A percentile compares a stretch with the other conserved stretches of the same genome.
These are phyloP conservation scores for Exsudoporus frostii DNA, from an alignment of 768 basidiomycete species.

Conservation along the genomic window DNA sequence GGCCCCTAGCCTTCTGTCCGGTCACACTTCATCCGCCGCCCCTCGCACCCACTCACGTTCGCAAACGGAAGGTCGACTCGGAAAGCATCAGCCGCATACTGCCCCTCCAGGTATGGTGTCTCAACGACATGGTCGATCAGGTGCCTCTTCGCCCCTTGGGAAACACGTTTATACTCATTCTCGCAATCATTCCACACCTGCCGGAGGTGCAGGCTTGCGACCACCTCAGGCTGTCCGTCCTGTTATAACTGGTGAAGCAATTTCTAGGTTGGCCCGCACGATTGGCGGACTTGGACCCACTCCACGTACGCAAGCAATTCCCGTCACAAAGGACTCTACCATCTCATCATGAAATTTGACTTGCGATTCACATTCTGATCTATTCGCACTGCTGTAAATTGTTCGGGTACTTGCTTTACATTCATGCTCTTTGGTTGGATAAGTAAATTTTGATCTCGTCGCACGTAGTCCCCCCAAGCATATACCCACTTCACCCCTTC, in stretches of 20 bases:
- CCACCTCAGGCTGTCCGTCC: slow-evolving; percentile 50
- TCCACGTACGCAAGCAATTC: slow-evolving; percentile 24
- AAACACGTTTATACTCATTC: slow-evolving; percentile 35
- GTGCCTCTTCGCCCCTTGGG: slow-evolving; percentile 44
- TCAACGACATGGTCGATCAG: slow-evolving; percentile 40
- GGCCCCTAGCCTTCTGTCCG: slow-evolving; percentile 33
- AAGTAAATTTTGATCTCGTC: slow-evolving; percentile 13
- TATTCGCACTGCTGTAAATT: slow-evolving; percentile 10
- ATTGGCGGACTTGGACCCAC: slow-evolving; percentile 42
- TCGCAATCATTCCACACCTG: slow-evolving; percentile 65
- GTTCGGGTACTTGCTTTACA: slow-evolving; percentile 11
- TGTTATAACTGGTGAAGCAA: slow-evolving; percentile 70
- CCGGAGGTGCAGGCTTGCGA: slow-evolving; percentile 38
- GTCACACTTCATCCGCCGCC: slow-evolving; percentile 25
- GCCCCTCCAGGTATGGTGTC: slow-evolving; percentile 20
- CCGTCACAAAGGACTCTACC: slow-evolving; percentile 28
- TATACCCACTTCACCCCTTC: slow-evolving; percentile 23
- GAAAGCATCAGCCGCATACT: slow-evolving; percentile 29
- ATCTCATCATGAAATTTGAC: slow-evolving; percentile 19
- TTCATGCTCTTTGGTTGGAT: slow-evolving; percentile 18
- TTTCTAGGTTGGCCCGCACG: slow-evolving; percentile 61
- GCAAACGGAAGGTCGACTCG: slow-evolving; percentile 52
- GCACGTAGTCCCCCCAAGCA: slow-evolving; percentile 13
- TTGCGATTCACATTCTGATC: slow-evolving; percentile 7
- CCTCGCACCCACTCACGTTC: slow-evolving; percentile 48